A percentile compares a stretch with the other conserved stretches of the same genome.
Evolutionary conservation across 2,329 filamentous ascomycete genomes (phyloP).

Genomic region (Alternaria gaisen): DNA sequence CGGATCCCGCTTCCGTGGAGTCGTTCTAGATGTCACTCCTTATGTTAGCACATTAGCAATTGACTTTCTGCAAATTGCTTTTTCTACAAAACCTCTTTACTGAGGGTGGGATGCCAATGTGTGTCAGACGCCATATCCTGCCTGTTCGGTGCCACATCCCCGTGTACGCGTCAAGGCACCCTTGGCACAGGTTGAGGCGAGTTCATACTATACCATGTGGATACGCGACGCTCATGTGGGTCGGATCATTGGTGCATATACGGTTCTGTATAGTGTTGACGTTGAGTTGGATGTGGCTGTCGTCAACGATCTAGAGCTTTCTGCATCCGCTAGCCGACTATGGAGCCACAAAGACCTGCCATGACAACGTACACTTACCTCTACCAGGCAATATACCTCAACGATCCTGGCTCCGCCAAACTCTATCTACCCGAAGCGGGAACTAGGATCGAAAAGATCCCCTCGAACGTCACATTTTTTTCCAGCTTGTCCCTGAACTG

Average conservation of each 20-base stretch:
- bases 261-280: conserved; percentile 34
- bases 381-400: conserved; percentile 26
- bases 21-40: conserved; percentile 34
- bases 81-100: conserved; percentile 8
- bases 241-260: conserved; percentile 28
- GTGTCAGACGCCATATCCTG: conserved; percentile 20
- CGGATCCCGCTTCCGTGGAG: conserved; percentile 6
- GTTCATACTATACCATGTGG: conserved; percentile 24
- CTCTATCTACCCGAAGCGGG: conserved; percentile 46
- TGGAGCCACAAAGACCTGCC: conserved; percentile 19
- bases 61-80: conserved; percentile 1
- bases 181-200: conserved; percentile 22
- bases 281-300: conserved; percentile 34
- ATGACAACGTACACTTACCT: conserved; percentile 23
- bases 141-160: conserved; percentile 25
- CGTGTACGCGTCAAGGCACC: conserved; percentile 20
- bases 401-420: conserved; percentile 34
- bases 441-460: conserved; percentile 47
- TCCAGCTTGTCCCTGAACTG: conserved; percentile 9
- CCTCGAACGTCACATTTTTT: conserved; percentile 31
- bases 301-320: conserved; percentile 36
- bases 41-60: conserved; percentile 29
- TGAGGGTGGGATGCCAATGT: conserved; percentile 31
- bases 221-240: conserved; percentile 27
- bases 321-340: conserved; percentile 17